Evolutionary conservation across 148 eudicot species (phyloP), one percentile per base, ranked within the genome.

Genomic region (Dianthus caryophyllus): DNA sequence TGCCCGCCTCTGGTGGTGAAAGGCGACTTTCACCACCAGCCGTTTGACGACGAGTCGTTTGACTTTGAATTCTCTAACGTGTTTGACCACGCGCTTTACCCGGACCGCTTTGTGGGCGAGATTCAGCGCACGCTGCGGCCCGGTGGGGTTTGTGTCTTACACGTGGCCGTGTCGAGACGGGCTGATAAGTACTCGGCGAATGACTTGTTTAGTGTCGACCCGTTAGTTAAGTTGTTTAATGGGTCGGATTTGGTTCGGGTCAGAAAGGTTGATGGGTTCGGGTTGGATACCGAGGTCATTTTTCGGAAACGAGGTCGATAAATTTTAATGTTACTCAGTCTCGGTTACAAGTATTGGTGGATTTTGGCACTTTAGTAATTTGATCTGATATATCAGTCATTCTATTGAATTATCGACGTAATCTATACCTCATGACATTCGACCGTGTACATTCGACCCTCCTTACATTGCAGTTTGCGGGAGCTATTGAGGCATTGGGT

Each of bases 121-220:
- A 87, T 91, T 68, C 81, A 91, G 65, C 87, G 97, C 82, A 91
- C 97, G 68, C 61, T 91, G 59, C 82, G 68, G 75, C 78, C 82
- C 4, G 93, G 90, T 0, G 97, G 97, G 54, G 79, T 91, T 0
- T 88, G 92, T 61, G 96, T 89, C 16, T 33, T 92, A 30, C 98
- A 92, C 78, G 94, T 92, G 71, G 73, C 92, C 72, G 17, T 92
- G 0, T 66, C 79, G 51, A 71, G 71, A 17, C 82, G 89, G 72
- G 72, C 94, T 0, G 98, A 92, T 77, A 92, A 89, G 85, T 92
- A 89, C 54, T 89, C 96, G 52, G 98, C 96, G 2, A 92, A 92
- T 67, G 98, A 92, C 50, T 66, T 92, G 84, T 65, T 43, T 54
- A 84, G 88, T 41, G 85, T 92, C 24, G 71, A 66, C 17, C 81